Evolutionary conservation across 208 protist genomes (phyloP).

Genomic region (Trypanosoma vivax): DNA sequence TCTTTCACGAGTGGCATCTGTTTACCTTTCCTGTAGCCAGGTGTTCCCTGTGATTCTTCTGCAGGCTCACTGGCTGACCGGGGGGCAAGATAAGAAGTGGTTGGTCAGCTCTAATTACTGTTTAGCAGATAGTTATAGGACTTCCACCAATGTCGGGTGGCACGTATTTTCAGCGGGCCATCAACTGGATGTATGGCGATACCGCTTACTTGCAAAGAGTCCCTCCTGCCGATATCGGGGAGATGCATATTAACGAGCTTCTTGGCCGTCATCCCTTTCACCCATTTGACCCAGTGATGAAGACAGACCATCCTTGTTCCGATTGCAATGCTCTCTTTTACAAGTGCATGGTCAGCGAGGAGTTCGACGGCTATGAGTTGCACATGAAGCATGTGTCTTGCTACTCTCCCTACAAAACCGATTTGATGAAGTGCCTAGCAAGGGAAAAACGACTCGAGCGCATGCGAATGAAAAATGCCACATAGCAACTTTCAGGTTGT

Average conservation of each 20-base stretch:
- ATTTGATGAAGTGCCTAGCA: slow-evolving; percentile 85
- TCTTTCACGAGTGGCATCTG: too few species aligned
- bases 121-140: too few species aligned
- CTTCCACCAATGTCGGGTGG: slow-evolving; percentile 24
- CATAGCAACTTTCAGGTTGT: too few species aligned
- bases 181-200: slow-evolving; percentile 86
- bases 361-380: slow-evolving; percentile 72
- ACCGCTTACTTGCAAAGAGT: slow-evolving; percentile 63
- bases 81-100: too few species aligned
- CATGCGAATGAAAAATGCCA: background rate
- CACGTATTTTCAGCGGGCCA: slow-evolving; percentile 77
- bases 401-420: slow-evolving; percentile 80
- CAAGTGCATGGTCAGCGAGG: slow-evolving; percentile 71
- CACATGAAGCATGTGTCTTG: slow-evolving; percentile 85
- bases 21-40: too few species aligned
- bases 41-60: too few species aligned
- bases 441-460: slow-evolving; percentile 50
- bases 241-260: slow-evolving; percentile 84
- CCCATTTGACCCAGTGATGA: slow-evolving; percentile 74
- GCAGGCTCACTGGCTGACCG: too few species aligned
- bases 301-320: slow-evolving; percentile 53
- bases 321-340: slow-evolving; percentile 59
- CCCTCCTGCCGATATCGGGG: slow-evolving; percentile 47
- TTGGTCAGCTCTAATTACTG: too few species aligned
- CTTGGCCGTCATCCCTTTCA: slow-evolving; percentile 82